Base-by-base conservation (phyloP, 352 stramenopile species). In the Thalassiosira livingstoniorum region DNA sequence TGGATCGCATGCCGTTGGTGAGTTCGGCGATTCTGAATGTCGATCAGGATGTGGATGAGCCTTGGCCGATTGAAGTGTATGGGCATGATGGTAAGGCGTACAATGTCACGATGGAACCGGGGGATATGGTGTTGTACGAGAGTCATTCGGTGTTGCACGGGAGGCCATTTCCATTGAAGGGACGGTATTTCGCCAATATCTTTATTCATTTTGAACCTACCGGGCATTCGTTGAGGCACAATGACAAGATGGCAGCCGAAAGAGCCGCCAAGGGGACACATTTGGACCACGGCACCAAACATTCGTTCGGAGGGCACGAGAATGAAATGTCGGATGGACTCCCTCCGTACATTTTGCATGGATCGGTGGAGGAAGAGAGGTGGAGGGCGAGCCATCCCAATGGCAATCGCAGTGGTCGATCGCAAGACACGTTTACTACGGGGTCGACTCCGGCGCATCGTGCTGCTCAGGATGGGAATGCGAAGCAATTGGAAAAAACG, bases 101-200 rank as follows among this genome's bases (percentile, higher is more conserved):
- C 62, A 95, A 97, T 85, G 87, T 96, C 43, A 95, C 92, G 0
- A 95, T 97, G 87, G 75, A 92, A 51, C 83, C 83, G 0, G 92
- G 94, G 42, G 94, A 97, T 47, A 94, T 97, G 85, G 92, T 97
- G 37, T 58, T 93, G 23, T 94, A 94, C 61, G 95, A 97, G 80
- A 90, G 58, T 75, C 91, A 95, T 78, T 94, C 86, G 0, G 85
- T 95, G 15, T 75, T 95, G 34, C 92, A 95, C 57, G 92, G 85
- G 15, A 54, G 83, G 4, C 83, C 83, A 4, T 90, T 90, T 54
- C 75, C 74, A 0, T 58, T 90, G 2, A 91, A 95, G 75, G 94
- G 94, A 64, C 66, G 75, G 2, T 86, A 87, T 45, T 94, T 88
- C 71, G 88, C 86, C 13, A 95, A 95, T 63, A 69, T 94, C 11